These are phyloP conservation scores for Suhomyces kunorum DNA, from an alignment of 1,139 yeast genomes.

Conservation along the genomic window DNA sequence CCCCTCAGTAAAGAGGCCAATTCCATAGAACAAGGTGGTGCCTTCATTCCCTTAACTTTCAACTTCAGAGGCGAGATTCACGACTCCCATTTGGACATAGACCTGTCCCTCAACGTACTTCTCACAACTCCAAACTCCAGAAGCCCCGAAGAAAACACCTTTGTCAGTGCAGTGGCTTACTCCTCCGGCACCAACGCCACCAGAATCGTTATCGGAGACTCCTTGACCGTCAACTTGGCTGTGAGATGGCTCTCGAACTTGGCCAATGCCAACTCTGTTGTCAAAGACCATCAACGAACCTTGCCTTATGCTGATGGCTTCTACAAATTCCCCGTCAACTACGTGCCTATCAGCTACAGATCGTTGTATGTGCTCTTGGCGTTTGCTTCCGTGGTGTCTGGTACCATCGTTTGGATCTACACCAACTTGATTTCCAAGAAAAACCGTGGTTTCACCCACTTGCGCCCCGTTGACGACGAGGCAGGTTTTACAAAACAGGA, in stretches of 20 bases:
- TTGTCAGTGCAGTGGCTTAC: slow-evolving; percentile 59
- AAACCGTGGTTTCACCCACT: slow-evolving; percentile 4
- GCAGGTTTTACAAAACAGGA: slow-evolving; percentile 30
- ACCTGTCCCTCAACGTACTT: slow-evolving; percentile 57
- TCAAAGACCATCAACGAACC: slow-evolving; percentile 11
- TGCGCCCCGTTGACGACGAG: slow-evolving; percentile 28
- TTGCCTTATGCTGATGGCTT: slow-evolving; percentile 47
- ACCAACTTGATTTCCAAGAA: slow-evolving; percentile 20
- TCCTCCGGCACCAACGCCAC: slow-evolving; percentile 65
- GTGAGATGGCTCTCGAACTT: slow-evolving; percentile 56
- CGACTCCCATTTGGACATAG: slow-evolving; percentile 71
- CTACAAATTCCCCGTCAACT: slow-evolving; percentile 38
- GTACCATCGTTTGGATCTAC: slow-evolving; percentile 27
- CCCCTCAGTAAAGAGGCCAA: slow-evolving; percentile 50
- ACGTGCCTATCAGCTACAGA: slow-evolving; percentile 31
- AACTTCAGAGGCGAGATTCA: slow-evolving; percentile 68
- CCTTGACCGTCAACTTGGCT: slow-evolving; percentile 57
- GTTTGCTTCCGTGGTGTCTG: slow-evolving; percentile 28
- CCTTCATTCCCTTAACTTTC: slow-evolving; percentile 61
- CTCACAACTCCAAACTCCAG: slow-evolving; percentile 41
- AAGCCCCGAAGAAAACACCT: slow-evolving; percentile 34
- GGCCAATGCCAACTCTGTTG: slow-evolving; percentile 21
- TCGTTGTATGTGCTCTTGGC: slow-evolving; percentile 26
- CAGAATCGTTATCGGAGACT: slow-evolving; percentile 66
- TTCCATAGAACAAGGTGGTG: slow-evolving; percentile 50